Evolutionary conservation across 2,329 filamentous ascomycete species (phyloP).

Genomic region (Parastagonospora avenae): DNA sequence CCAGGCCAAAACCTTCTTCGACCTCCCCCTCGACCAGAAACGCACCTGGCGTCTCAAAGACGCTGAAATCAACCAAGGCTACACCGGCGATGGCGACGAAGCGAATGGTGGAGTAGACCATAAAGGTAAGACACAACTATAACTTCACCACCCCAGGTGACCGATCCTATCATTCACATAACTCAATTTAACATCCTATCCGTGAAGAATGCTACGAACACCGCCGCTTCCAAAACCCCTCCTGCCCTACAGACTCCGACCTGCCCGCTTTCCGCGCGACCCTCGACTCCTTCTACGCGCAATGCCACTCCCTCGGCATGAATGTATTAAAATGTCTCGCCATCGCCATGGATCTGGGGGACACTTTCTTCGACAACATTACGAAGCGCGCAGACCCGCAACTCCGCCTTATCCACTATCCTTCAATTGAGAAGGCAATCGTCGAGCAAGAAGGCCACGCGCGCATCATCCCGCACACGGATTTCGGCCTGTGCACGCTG

Average conservation of each 20-base stretch:
- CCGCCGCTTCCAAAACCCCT: constrained; percentile 25
- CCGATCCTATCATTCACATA: not conserved
- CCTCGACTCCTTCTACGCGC: constrained; percentile 28
- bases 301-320: constrained; percentile 27
- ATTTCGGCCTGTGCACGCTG: constrained; percentile 44
- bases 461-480: constrained; percentile 38
- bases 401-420: constrained; percentile 36
- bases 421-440: constrained; percentile 26
- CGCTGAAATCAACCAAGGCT: constrained; percentile 47
- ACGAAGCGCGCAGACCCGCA: constrained; percentile 31
- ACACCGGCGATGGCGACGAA: constrained; percentile 45
- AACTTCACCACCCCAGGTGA: not conserved
- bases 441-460: constrained; percentile 28
- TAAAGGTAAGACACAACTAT: constrained; percentile 16
- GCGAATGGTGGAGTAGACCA: constrained; percentile 37
- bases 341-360: constrained; percentile 33
- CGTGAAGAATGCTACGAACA: constrained; percentile 25
- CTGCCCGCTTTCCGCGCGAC: constrained; percentile 32
- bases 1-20: constrained; percentile 43
- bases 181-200: not conserved
- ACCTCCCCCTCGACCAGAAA: constrained; percentile 39
- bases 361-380: constrained; percentile 30
- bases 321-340: constrained; percentile 31
- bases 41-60: constrained; percentile 45
- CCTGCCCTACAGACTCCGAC: constrained; percentile 21